Conservation (phyloP, 2,329 filamentous ascomycete genomes). For the Eurotiales sp. region DNA sequence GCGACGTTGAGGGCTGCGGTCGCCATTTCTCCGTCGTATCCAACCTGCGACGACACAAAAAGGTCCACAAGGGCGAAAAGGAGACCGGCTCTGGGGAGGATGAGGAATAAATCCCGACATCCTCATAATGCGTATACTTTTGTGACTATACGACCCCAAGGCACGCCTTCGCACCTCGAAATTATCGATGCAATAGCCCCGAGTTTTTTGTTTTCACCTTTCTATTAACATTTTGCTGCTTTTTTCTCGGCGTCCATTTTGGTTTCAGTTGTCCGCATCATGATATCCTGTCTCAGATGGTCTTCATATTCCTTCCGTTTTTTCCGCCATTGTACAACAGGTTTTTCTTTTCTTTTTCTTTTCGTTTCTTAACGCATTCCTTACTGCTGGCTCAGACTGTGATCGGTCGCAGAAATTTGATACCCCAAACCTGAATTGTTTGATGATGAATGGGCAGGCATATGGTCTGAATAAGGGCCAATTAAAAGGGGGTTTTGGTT, state of each 20-base stretch:
- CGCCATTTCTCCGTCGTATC: slow-evolving; percentile 97
- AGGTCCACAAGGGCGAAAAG: slow-evolving; percentile 77
- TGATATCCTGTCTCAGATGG: slow-evolving; percentile 17
- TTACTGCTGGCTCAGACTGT: slow-evolving; percentile 22
- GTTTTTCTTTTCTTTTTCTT: slow-evolving; percentile 9
- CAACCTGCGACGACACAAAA: slow-evolving; percentile 88
- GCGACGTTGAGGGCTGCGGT: slow-evolving; percentile 90
- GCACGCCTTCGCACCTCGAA: background rate
- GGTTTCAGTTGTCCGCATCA: slow-evolving; percentile 14
- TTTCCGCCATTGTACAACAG: slow-evolving; percentile 15
- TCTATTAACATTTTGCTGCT: too few relatives aligned
- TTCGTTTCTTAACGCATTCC: background rate
- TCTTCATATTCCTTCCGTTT: slow-evolving; percentile 9
- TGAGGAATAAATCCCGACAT: slow-evolving; percentile 31
- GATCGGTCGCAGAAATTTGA: slow-evolving; percentile 24
- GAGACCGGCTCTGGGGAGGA: slow-evolving; percentile 36
- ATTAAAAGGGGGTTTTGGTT: slow-evolving; percentile 13
- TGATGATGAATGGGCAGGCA: slow-evolving; percentile 12
- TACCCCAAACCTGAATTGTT: slow-evolving; percentile 16
- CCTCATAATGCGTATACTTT: background rate
- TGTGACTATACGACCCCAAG: too few relatives aligned
- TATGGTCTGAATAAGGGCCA: slow-evolving; percentile 6
- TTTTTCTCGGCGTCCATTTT: slow-evolving; percentile 14
- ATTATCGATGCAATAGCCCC: too few relatives aligned
- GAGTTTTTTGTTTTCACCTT: too few relatives aligned